A percentile compares a stretch with the other conserved stretches of the same genome.
These are phyloP conservation scores for Jamesozyma rosinii DNA, from an alignment of 805 yeast species.

Conservation along the genomic window DNA sequence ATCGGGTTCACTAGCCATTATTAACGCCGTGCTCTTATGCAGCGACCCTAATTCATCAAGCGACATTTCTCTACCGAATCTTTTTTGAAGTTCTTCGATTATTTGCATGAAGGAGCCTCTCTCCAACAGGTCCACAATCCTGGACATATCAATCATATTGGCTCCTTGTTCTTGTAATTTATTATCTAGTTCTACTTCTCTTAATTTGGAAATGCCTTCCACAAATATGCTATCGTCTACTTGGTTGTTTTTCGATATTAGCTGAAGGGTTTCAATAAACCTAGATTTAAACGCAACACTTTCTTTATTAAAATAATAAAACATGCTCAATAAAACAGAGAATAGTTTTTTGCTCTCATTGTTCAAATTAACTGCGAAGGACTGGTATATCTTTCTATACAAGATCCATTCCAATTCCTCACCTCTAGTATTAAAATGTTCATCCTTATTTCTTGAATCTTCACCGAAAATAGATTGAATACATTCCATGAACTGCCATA, in stretches of 20 bases:
- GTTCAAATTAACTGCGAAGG: constrained; percentile 39
- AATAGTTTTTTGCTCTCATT: constrained; percentile 39
- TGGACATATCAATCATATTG: background rate
- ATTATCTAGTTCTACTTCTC: background rate
- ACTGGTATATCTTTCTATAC: constrained; percentile 39
- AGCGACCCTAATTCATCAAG: background rate
- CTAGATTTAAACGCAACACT: constrained; percentile 9
- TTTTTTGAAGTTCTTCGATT: background rate
- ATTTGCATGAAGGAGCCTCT: background rate
- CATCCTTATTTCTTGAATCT: constrained; percentile 2
- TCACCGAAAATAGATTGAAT: constrained; percentile 28
- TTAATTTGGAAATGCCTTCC: background rate
- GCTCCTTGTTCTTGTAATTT: background rate
- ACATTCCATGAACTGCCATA: constrained; percentile 35
- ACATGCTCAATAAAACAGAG: constrained; percentile 32
- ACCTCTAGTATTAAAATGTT: constrained; percentile 13
- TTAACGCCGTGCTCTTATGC: constrained; percentile 21
- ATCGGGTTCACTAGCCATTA: constrained; percentile 52
- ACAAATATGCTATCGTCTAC: background rate
- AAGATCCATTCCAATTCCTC: constrained; percentile 31
- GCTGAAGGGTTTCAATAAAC: background rate
- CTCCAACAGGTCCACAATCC: background rate
- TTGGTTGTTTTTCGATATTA: background rate
- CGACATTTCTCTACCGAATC: background rate
- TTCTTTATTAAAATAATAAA: constrained; percentile 9